Base-by-base conservation (phyloP, 352 stramenopile genomes). In the Aphanomyces stellatus region DNA sequence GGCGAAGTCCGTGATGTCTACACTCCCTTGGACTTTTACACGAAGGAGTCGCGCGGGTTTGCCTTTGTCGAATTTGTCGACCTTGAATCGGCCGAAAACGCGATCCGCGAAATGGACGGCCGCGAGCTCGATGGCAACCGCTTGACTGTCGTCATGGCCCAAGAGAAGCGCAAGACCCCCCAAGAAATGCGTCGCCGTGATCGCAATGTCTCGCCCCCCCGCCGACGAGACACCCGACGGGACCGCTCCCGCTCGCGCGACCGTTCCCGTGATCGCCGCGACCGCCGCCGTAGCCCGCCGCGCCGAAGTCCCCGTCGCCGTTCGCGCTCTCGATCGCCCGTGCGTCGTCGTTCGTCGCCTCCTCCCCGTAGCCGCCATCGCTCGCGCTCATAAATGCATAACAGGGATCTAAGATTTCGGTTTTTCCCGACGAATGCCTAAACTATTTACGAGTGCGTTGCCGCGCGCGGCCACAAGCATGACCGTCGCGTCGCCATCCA, bases 1-100 rank as follows among this genome's bases (percentile, higher is more conserved):
- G 94, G 94, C 17, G 89, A 98, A 70, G 88, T 98, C 33, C 86
- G 92, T 43, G 94, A 98, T 74, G 91, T 98, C 35, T 98, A 98
- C 79, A 97, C 98, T 74, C 94, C 94, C 27, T 88, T 91, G 69
- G 91, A 98, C 72, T 98, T 84, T 68, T 88, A 98, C 77, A 97
- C 90, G 27, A 87, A 95, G 75, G 94, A 75, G 35, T 71, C 75
- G 70, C 30, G 22, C 0, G 94, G 92, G 24, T 98, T 98, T 81
- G 92, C 94, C 0, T 98, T 98, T 66, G 91, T 98, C 68, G 94
- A 98, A 72, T 97, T 97, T 76, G 85, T 88, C 62, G 95, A 81
- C 43, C 88, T 96, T n/a, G 85, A 87, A 53, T 90, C 96, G 61
- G 94, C 94, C 5, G 80, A 91, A 25, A 90, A 97, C 55, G 94